Percentiles rank a stretch among this genome's conserved stretches.
Conservation (phyloP, 441 rosid genomes). For the Biscutella laevigata region DNA sequence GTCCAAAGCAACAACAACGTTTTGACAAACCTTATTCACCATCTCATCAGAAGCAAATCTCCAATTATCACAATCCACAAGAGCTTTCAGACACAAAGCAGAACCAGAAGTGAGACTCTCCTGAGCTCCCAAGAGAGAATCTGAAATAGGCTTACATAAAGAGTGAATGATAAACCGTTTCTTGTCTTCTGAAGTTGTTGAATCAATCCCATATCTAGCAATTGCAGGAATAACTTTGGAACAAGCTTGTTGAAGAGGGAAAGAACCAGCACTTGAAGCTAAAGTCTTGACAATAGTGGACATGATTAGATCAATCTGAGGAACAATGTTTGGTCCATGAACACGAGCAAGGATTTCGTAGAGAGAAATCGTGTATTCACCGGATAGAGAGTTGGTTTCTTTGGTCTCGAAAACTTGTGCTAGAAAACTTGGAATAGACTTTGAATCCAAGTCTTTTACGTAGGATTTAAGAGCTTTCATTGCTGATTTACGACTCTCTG, state of each 20-base stretch:
- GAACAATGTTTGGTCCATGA: conserved; percentile 86
- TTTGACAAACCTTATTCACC: conserved; percentile 84
- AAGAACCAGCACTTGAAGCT: conserved; percentile 87
- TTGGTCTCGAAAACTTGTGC: conserved; percentile 94
- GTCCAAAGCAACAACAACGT: conserved; percentile 79
- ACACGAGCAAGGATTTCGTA: conserved; percentile 94
- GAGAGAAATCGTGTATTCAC: conserved; percentile 91
- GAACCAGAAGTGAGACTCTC: conserved; percentile 83
- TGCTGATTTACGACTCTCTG: conserved; percentile 81
- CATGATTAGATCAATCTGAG: conserved; percentile 88
- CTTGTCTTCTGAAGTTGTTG: conserved; percentile 60
- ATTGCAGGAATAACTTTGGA: conserved; percentile 90
- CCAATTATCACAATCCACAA: conserved; percentile 93
- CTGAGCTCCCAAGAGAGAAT: conserved; percentile 70
- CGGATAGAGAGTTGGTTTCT: conserved; percentile 72
- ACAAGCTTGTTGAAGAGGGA: conserved; percentile 95
- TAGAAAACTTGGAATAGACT: conserved; percentile 76
- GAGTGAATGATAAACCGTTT: conserved; percentile 64
- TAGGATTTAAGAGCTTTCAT: conserved; percentile 87
- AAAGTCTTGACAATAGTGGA: conserved; percentile 70
- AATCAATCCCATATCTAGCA: conserved; percentile 87
- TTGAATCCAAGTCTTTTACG: conserved; percentile 80
- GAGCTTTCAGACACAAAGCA: conserved; percentile 83
- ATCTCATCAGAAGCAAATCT: conserved; percentile 78
- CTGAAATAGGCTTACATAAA: conserved; percentile 72